A percentile compares a stretch with the other conserved stretches of the same genome.
phyloP scores from a whole-genome alignment of 108 stramenopile genomes.

The Skeletonema tropicum region DNA sequence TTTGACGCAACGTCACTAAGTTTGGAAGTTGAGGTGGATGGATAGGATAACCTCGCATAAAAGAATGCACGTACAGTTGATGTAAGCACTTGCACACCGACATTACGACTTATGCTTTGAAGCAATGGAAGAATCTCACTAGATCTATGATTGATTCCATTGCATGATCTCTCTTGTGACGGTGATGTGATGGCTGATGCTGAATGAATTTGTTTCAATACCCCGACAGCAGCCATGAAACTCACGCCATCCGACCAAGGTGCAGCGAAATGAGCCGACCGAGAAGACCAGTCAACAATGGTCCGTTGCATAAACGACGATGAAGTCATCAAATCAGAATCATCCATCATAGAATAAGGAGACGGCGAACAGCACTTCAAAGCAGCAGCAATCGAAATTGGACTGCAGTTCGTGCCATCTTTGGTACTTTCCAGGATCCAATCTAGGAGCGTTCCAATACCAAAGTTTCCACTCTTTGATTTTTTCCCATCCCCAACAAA shows the following conservation, averaged over 20 bases:
- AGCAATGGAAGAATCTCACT: slow-evolving; percentile 12
- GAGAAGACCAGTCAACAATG: slow-evolving; percentile 37
- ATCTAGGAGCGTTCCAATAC: slow-evolving; percentile 38
- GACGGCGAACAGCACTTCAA: slow-evolving; percentile 13
- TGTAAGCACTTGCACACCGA: slow-evolving; percentile 7
- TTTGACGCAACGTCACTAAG: background rate
- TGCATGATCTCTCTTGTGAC: background rate
- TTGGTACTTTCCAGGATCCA: slow-evolving; percentile 15
- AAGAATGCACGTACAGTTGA: slow-evolving; percentile 27
- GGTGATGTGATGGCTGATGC: background rate
- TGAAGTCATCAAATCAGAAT: slow-evolving; percentile 8
- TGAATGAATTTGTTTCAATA: slow-evolving; percentile 22
- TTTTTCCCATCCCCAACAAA: slow-evolving; percentile 44
- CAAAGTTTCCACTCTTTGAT: slow-evolving; percentile 23
- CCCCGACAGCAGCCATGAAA: slow-evolving; percentile 6
- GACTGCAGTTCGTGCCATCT: background rate
- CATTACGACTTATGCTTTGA: slow-evolving; percentile 15
- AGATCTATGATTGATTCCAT: background rate
- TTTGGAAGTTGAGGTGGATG: background rate
- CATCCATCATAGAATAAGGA: slow-evolving; percentile 6
- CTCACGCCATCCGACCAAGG: slow-evolving; percentile 40
- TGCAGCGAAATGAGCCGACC: slow-evolving; percentile 19
- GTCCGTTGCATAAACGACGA: slow-evolving; percentile 32
- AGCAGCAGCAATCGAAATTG: slow-evolving; percentile 29
- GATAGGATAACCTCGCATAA: slow-evolving; percentile 24